These are phyloP conservation scores for Saturnispora zaruensis DNA, from an alignment of 805 yeast species.

Conservation along the genomic window DNA sequence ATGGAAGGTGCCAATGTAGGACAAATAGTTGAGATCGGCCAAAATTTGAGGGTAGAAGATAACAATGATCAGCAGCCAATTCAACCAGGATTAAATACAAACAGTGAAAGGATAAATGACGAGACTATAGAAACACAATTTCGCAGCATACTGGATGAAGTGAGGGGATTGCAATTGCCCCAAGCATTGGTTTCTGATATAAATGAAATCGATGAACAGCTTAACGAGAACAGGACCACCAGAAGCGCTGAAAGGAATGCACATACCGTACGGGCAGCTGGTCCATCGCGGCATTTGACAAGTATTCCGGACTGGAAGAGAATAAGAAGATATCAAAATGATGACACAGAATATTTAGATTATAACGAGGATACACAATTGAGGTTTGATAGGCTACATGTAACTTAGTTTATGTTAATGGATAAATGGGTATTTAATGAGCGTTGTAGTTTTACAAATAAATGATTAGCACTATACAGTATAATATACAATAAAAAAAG, in stretches of 20 bases:
- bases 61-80: not conserved
- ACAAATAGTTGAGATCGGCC: not conserved
- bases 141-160: not conserved
- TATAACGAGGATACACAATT: not conserved
- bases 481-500: conserved; percentile 9
- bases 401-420: not conserved
- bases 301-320: not conserved
- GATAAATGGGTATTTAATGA: not conserved
- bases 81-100: not conserved
- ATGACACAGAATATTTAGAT: conserved; percentile 7
- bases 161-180: not conserved
- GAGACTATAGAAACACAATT: not conserved
- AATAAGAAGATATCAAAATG: not conserved
- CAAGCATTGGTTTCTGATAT: not conserved
- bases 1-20: not conserved
- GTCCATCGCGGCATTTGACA: not conserved
- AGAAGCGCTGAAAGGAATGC: not conserved
- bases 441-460: not conserved
- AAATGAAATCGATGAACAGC: not conserved
- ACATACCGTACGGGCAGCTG: not conserved
- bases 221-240: not conserved
- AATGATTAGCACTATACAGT: conserved; percentile 9
- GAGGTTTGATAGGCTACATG: not conserved
- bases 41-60: not conserved
- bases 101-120: not conserved